Evolutionary conservation across 495 filamentous ascomycete genomes (phyloP).

Genomic region (Terfezia claveryi): DNA sequence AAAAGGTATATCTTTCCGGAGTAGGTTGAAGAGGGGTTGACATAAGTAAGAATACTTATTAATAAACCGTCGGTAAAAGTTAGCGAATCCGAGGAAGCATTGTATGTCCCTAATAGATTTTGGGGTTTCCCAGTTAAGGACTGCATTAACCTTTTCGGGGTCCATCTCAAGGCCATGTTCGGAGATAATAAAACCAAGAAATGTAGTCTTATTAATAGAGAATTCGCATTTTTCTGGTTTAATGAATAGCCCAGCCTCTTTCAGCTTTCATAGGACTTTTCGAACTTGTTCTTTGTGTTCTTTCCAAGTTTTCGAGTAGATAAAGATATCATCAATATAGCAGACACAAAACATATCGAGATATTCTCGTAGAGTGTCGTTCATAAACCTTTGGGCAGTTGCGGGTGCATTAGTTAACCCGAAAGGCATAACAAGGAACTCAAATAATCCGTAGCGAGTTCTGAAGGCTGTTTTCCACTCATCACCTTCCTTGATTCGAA

Average conservation of each 20-base stretch:
- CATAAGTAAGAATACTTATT: neutral
- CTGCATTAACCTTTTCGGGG: neutral
- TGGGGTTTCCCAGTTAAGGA: constrained; percentile 1
- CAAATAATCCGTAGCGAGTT: constrained; percentile 16
- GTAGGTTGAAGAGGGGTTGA: neutral
- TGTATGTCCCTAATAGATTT: constrained; percentile 1
- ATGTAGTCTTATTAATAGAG: neutral
- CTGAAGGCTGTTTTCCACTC: constrained; percentile 7
- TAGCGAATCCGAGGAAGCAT: constrained; percentile 1
- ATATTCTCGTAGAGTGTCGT: constrained; percentile 4
- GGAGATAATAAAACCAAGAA: neutral
- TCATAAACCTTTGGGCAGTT: constrained; percentile 6
- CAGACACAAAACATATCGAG: constrained; percentile 6
- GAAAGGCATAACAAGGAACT: constrained; percentile 19
- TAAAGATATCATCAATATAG: constrained; percentile 13
- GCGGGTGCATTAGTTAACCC: constrained; percentile 1
- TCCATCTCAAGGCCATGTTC: constrained; percentile 1
- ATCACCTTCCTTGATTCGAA: constrained; percentile 3
- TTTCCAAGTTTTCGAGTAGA: constrained; percentile 7
- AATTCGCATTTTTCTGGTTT: constrained; percentile 2
- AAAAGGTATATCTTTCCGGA: neutral
- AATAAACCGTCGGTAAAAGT: neutral
- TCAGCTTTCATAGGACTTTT: constrained; percentile 1
- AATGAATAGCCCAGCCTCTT: neutral
- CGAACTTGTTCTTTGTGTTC: constrained; percentile 6